Conservation (phyloP, 2,329 filamentous ascomycete genomes). For the Blastomyces silverae region DNA sequence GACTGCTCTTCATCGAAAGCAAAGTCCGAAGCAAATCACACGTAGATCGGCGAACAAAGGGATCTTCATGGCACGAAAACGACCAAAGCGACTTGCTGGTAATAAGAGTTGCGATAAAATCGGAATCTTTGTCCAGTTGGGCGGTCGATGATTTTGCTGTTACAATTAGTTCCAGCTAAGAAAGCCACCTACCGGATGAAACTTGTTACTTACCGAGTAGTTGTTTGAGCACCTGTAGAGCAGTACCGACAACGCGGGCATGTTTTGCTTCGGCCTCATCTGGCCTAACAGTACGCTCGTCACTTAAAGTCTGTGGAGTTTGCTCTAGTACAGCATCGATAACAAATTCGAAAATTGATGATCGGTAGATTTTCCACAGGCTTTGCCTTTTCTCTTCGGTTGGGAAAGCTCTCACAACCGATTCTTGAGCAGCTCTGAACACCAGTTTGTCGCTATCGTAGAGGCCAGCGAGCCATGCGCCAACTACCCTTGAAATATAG, state of each 20-base stretch:
- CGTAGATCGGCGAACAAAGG: slow-evolving; percentile 52
- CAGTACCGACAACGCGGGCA: slow-evolving; percentile 63
- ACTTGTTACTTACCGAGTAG: slow-evolving; percentile 42
- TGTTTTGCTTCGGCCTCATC: slow-evolving; percentile 87
- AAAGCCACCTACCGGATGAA: background rate
- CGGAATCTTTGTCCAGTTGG: slow-evolving; percentile 55
- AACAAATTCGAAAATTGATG: slow-evolving; percentile 73
- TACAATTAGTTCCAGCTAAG: slow-evolving; percentile 3
- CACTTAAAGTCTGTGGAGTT: slow-evolving; percentile 73
- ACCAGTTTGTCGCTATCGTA: slow-evolving; percentile 79
- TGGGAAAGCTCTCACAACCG: slow-evolving; percentile 66
- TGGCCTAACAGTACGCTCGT: slow-evolving; percentile 72
- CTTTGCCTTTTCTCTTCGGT: slow-evolving; percentile 69
- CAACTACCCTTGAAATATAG: slow-evolving; percentile 68
- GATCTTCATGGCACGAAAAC: slow-evolving; percentile 51
- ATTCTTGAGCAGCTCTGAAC: slow-evolving; percentile 67
- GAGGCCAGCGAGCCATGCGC: slow-evolving; percentile 82
- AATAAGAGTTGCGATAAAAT: slow-evolving; percentile 61
- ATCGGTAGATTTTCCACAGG: slow-evolving; percentile 77
- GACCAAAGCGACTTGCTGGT: slow-evolving; percentile 56
- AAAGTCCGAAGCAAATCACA: slow-evolving; percentile 51
- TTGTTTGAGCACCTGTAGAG: slow-evolving; percentile 49
- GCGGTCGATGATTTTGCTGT: slow-evolving; percentile 32
- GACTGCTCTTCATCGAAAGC: slow-evolving; percentile 43
- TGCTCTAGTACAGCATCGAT: slow-evolving; percentile 70